Percentiles rank a stretch among this genome's conserved stretches.
Conservation (phyloP, 2,329 filamentous ascomycete species). For the Phialophora expanda region DNA sequence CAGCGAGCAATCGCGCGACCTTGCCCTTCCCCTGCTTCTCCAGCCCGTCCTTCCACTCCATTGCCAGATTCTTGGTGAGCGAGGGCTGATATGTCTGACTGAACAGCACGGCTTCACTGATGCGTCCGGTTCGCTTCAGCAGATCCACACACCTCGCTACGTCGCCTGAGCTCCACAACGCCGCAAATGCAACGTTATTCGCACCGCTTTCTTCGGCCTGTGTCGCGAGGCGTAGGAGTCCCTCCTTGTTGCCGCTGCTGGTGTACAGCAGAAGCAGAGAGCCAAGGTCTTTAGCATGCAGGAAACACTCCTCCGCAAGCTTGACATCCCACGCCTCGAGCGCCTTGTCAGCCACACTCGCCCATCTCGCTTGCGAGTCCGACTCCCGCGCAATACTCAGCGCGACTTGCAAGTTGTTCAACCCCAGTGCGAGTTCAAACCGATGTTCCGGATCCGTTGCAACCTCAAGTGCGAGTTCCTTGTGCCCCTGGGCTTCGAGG, state of each 20-base stretch:
- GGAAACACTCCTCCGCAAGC: conserved; percentile 91
- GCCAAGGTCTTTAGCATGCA: conserved; percentile 85
- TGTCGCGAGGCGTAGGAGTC: conserved; percentile 71
- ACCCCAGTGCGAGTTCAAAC: conserved; percentile 84
- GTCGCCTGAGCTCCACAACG: conserved; percentile 85
- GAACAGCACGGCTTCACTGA: conserved; percentile 87
- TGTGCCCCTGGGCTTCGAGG: conserved; percentile 95
- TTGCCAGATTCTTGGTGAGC: conserved; percentile 68
- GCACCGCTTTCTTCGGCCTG: conserved; percentile 77
- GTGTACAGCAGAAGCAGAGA: conserved; percentile 87
- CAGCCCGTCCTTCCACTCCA: conserved; percentile 79
- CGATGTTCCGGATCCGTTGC: conserved; percentile 95
- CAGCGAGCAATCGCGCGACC: conserved; percentile 79
- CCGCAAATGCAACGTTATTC: conserved; percentile 92
- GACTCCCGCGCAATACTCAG: conserved; percentile 81
- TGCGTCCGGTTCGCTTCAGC: conserved; percentile 75
- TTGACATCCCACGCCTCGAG: conserved; percentile 83
- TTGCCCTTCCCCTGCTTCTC: conserved; percentile 86
- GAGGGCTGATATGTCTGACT: conserved; percentile 95
- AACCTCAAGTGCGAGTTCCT: conserved; percentile 91
- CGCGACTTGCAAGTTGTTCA: conserved; percentile 84
- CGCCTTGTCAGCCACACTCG: conserved; percentile 91
- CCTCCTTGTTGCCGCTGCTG: conserved; percentile 77
- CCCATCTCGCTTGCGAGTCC: conserved; percentile 97
- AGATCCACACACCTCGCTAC: conserved; percentile 80